These are phyloP conservation scores for Leptomonas pyrrhocoris DNA, from an alignment of 208 protist genomes.

Conservation along the genomic window DNA sequence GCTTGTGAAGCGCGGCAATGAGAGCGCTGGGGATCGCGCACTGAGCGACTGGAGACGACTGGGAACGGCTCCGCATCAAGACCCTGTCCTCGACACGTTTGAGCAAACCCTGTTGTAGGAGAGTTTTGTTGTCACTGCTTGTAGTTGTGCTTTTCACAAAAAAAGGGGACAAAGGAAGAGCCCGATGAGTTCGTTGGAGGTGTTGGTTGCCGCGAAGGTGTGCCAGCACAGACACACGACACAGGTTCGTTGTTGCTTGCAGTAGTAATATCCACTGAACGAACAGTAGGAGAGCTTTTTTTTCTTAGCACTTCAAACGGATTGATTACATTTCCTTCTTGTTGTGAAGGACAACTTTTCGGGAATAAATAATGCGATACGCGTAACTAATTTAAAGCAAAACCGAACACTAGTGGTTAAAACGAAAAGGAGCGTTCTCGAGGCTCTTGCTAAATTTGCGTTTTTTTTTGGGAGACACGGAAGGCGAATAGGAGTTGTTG, in stretches of 20 bases:
- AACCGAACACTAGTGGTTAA: no score
- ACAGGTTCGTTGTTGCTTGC: no score
- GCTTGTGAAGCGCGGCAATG: slow-evolving; percentile 16
- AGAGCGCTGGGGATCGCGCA: slow-evolving; percentile 3
- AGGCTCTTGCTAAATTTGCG: no score
- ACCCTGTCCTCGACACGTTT: slow-evolving; percentile 55
- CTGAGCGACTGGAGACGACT: slow-evolving; percentile 54
- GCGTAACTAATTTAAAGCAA: neutral
- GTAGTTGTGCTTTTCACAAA: neutral
- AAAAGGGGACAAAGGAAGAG: no score
- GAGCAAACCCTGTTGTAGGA: slow-evolving; percentile 52
- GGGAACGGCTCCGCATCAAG: slow-evolving; percentile 40
- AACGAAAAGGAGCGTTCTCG: neutral
- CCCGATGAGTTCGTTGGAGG: no score
- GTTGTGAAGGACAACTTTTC: neutral
- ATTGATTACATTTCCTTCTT: neutral
- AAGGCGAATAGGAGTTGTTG: no score
- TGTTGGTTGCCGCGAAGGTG: no score
- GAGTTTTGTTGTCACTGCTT: no score
- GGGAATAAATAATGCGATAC: neutral
- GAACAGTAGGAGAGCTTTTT: neutral
- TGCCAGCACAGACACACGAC: no score
- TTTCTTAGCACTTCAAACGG: neutral
- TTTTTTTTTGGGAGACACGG: no score
- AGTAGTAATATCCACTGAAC: no score